Evolutionary conservation across 2,329 filamentous ascomycete species (phyloP).

Genomic region (Aureobasidium sp.): DNA sequence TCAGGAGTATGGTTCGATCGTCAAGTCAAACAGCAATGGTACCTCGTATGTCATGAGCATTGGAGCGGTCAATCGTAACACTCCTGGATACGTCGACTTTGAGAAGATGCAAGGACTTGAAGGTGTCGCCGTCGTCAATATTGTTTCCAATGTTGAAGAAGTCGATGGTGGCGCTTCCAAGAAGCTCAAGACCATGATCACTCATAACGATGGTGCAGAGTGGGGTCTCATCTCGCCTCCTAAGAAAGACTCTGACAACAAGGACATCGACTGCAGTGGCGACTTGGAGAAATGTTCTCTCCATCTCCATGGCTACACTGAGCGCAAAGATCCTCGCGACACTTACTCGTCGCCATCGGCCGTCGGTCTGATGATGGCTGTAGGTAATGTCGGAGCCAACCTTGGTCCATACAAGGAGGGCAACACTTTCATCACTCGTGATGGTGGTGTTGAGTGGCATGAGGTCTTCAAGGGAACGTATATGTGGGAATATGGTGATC

Average conservation of each 20-base stretch:
- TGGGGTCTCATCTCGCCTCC: slow-evolving; percentile 77
- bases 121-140: slow-evolving; percentile 80
- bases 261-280: slow-evolving; percentile 62
- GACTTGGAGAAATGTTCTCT: slow-evolving; percentile 64
- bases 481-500: slow-evolving; percentile 92
- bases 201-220: slow-evolving; percentile 88
- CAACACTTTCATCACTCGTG: slow-evolving; percentile 83
- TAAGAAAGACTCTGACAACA: slow-evolving; percentile 59
- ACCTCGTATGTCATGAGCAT: slow-evolving; percentile 88
- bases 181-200: slow-evolving; percentile 82
- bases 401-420: slow-evolving; percentile 63
- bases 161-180: slow-evolving; percentile 60
- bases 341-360: slow-evolving; percentile 85
- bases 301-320: slow-evolving; percentile 93
- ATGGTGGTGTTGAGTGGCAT: slow-evolving; percentile 86
- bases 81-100: slow-evolving; percentile 77
- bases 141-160: slow-evolving; percentile 67
- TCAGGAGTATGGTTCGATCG: slow-evolving; percentile 71
- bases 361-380: slow-evolving; percentile 81
- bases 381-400: slow-evolving; percentile 78
- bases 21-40: slow-evolving; percentile 98
- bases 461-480: slow-evolving; percentile 80
- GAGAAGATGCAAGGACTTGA: slow-evolving; percentile 92
- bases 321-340: slow-evolving; percentile 71
- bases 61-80: slow-evolving; percentile 72